A percentile compares a stretch with the other conserved stretches of the same genome.
phyloP scores from a whole-genome alignment of 805 yeast species.

The Wickerhamiella siamensis region DNA sequence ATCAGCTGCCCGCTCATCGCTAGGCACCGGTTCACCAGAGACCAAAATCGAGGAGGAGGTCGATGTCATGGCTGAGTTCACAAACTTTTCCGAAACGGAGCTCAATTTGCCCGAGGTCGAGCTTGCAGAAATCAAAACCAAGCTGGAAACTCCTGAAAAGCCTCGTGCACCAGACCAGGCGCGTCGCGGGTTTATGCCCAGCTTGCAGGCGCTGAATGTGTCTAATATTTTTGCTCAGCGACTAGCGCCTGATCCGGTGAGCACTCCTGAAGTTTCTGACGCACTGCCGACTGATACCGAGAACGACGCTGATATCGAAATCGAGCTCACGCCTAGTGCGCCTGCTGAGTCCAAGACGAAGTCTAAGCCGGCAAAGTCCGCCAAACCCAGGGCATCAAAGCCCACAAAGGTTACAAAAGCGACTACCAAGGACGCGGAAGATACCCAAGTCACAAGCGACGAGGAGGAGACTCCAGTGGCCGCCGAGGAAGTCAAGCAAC shows the following conservation, averaged over 20 bases:
- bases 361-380: too few relatives aligned
- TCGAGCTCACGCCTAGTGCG: conserved; percentile 1
- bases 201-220: conserved; percentile 9
- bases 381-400: too few relatives aligned
- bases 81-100: conserved; percentile 2
- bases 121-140: conserved; percentile 1
- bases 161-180: background rate
- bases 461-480: background rate
- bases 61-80: conserved; percentile 2
- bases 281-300: background rate
- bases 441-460: background rate
- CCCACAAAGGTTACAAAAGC: background rate
- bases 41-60: background rate
- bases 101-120: background rate
- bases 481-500: background rate
- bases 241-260: conserved; percentile 10
- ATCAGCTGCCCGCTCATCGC: conserved; percentile 1
- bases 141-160: background rate
- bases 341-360: too few relatives aligned
- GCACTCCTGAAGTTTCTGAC: conserved; percentile 5
- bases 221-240: conserved; percentile 13
- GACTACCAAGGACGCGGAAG: conserved; percentile 2
- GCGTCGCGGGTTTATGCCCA: conserved; percentile 14
- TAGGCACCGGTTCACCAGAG: background rate
- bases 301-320: conserved; percentile 1